Evolutionary conservation across 2,329 filamentous ascomycete genomes (phyloP).

Genomic region (Colletotrichum siamense): DNA sequence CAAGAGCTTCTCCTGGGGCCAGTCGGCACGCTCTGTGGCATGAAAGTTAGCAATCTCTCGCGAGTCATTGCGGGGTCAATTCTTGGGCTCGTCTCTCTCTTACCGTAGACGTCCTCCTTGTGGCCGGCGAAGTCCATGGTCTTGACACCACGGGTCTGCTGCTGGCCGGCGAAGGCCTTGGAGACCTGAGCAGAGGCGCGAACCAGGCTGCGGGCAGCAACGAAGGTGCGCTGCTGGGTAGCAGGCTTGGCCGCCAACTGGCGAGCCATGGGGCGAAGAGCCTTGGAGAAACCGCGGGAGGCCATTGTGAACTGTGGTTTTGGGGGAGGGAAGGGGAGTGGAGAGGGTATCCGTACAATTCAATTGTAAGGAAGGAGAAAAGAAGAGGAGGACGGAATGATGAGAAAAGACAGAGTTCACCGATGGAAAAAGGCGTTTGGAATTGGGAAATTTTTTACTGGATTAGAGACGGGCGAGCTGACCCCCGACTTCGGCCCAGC

Average conservation of each 20-base stretch:
- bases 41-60: conserved; percentile 21
- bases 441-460: conserved; percentile 28
- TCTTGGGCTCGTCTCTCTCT: conserved; percentile 32
- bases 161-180: conserved; percentile 54
- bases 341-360: conserved; percentile 29
- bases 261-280: conserved; percentile 68
- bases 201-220: conserved; percentile 62
- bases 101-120: conserved; percentile 95
- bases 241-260: conserved; percentile 64
- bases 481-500: conserved; percentile 25
- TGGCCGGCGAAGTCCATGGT: conserved; percentile 97
- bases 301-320: conserved; percentile 67
- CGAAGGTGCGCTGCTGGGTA: conserved; percentile 67
- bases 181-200: conserved; percentile 52
- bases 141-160: conserved; percentile 89
- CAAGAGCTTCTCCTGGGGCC: conserved; percentile 97
- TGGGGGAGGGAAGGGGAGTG: conserved; percentile 36
- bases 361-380: conserved; percentile 23
- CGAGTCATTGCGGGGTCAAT: conserved; percentile 5
- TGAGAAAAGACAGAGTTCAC: conserved; percentile 18
- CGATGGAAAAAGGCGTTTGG: conserved; percentile 20
- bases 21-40: conserved; percentile 89
- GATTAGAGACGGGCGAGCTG: conserved; percentile 19
- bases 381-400: conserved; percentile 17
- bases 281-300: conserved; percentile 75